A percentile compares a stretch with the other conserved stretches of the same genome.
These are phyloP conservation scores for Pichia membranifaciens DNA, from an alignment of 805 yeast genomes.

Conservation along the genomic window DNA sequence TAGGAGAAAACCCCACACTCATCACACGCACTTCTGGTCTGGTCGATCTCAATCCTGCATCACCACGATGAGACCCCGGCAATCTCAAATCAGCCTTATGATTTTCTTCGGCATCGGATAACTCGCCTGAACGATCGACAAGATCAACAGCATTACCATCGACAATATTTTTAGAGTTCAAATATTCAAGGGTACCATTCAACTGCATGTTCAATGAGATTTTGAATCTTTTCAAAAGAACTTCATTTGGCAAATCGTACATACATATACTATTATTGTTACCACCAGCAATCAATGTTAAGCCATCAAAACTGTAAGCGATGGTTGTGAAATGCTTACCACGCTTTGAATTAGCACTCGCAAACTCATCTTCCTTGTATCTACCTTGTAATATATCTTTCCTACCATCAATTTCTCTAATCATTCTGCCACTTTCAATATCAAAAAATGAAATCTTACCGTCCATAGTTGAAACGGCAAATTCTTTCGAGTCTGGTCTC, in stretches of 20 bases:
- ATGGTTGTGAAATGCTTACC: slow-evolving; percentile 79
- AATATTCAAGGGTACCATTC: slow-evolving; percentile 75
- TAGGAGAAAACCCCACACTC: slow-evolving; percentile 77
- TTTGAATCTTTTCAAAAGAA: slow-evolving; percentile 70
- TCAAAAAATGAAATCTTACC: slow-evolving; percentile 86
- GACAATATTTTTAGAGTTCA: slow-evolving; percentile 78
- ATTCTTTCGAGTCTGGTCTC: slow-evolving; percentile 89
- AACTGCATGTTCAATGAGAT: slow-evolving; percentile 86
- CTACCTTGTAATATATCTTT: slow-evolving; percentile 86
- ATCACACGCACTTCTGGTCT: slow-evolving; percentile 84
- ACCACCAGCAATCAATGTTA: slow-evolving; percentile 86
- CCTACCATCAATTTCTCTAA: slow-evolving; percentile 78
- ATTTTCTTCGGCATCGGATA: slow-evolving; percentile 72
- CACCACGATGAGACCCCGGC: slow-evolving; percentile 87
- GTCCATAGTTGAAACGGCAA: slow-evolving; percentile 82
- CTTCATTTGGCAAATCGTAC: slow-evolving; percentile 86
- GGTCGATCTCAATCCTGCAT: slow-evolving; percentile 65
- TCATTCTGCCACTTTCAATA: slow-evolving; percentile 72
- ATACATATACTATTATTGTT: slow-evolving; percentile 86
- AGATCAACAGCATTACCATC: slow-evolving; percentile 82
- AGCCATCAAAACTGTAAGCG: slow-evolving; percentile 85
- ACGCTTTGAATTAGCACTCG: slow-evolving; percentile 73
- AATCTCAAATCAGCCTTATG: slow-evolving; percentile 51
- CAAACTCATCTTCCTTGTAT: slow-evolving; percentile 72
- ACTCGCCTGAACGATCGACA: slow-evolving; percentile 81